Conservation (phyloP, 306 rosid genomes). For the Vigna mungo region DNA sequence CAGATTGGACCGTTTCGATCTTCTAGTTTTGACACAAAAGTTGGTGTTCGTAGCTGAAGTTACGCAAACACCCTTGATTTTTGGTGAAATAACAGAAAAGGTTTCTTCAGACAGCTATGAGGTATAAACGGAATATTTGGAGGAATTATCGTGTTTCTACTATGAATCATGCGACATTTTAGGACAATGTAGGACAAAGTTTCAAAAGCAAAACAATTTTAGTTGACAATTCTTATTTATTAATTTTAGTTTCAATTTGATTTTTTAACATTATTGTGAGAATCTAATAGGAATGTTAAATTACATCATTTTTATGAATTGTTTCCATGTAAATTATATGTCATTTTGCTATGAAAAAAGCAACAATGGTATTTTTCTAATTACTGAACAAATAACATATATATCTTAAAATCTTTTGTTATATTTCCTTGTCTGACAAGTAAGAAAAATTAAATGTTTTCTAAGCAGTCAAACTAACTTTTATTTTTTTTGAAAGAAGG, state of each 20-base stretch:
- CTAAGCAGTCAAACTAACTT: no score
- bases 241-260: neutral
- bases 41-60: neutral
- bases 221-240: neutral
- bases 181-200: conserved; percentile 1
- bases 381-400: no score
- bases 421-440: no score
- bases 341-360: neutral
- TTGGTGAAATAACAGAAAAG: neutral
- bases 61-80: conserved; percentile 15
- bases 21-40: conserved; percentile 29
- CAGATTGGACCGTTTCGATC: conserved; percentile 37
- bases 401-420: no score
- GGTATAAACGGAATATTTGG: conserved; percentile 42
- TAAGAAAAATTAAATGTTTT: no score
- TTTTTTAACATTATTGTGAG: no score
- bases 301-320: no score
- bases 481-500: no score
- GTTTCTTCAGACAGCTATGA: conserved; percentile 28
- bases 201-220: neutral
- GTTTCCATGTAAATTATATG: no score
- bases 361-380: neutral
- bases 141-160: neutral
- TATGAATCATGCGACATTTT: conserved; percentile 23
- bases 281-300: neutral